Evolutionary conservation across 345 rosid species (phyloP), one percentile per base, ranked within the genome.

Genomic region (Linum lewisii): DNA sequence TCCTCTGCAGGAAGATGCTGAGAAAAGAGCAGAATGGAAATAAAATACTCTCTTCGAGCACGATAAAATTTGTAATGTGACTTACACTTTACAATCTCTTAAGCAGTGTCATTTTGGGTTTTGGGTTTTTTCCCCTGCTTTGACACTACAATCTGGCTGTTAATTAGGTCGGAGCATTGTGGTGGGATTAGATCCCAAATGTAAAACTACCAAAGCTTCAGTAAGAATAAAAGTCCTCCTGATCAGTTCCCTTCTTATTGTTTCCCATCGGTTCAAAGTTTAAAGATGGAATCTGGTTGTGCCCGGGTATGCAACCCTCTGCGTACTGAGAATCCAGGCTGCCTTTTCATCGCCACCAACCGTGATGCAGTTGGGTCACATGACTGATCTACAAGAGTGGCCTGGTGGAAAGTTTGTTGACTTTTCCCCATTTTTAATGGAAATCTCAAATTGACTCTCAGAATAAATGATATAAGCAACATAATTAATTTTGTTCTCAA

Each of bases 151-250:
- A 60, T 50, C 52, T 60, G 69, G 65, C 60, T 63, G 37, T n/a
- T 18, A 32, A 51, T 67, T 81, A 85, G 98, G 98, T 86, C 58
- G 97, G 99, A 73, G 99, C 95, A 32, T 92, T 60, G 91, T 89
- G 63, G 97, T 89, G 52, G 97, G 97, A 59, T 38, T 86, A 53
- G 97, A 92, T 65, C 94, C 91, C 21, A 29, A n/a, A 61, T 55
- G 79, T 92, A 58, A n/a, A 92, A 92, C 82, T 88, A 81, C 73
- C 89, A 82, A 92, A 92, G 83, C 97, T 92, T 70, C 97, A 86
- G 97, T 85, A 79, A 73, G 95, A 64, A n/a, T n/a, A n/a, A n/a
- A n/a, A 63, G 38, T 29, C 34, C 5, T 54, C 51, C 69, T 64
- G 56, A 21, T 51, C 34, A 54, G 0, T 10, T 38, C 45, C 24